Evolutionary conservation across 257 asterid species (phyloP), one percentile per base, ranked within the genome.

Genomic region (Solanum chilense): DNA sequence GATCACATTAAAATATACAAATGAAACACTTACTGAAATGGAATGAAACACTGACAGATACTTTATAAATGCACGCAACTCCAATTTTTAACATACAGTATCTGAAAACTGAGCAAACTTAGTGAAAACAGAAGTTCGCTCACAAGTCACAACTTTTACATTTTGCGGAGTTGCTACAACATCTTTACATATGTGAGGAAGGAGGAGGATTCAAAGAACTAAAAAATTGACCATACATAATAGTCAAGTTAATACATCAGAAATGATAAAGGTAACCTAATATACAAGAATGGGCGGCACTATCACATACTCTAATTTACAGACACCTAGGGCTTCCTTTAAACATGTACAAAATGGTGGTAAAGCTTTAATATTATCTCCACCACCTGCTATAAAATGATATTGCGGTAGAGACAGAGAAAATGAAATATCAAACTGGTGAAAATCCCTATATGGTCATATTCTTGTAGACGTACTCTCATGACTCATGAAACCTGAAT

Each of bases 261-360:
- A 45, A 86, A 71, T 49, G 80, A 86, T 18, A 12, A 84, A 60
- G 78, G 78, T 47, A 62, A 85, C 88, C 87, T 86, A 89, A 93
- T 91, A 68, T 91, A 94, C 96, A 93, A 91, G 88, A 90, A 93
- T 91, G 90, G 88, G 85, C 88, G 88, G 85, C 88, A 86, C 91
- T 91, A 86, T 86, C 73, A 91, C 90, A 85, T 88, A 88, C 85
- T 89, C 91, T 92, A 90, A 87, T 85, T 87, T 93, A 93, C 91
- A 91, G 66, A 87, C 89, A 90, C 95, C 95, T 90, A 88, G 52
- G 86, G 47, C 87, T 89, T 87, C 89, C 85, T 56, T 20, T 82
- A 52, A 70, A 88, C 88, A 86, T 90, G 66, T 92, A 88, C 94
- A 88, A 27, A 84, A 77, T 90, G 92, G 90, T 83, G 90, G 92